A percentile compares a stretch with the other conserved stretches of the same genome.
Evolutionary conservation across 257 asterid species (phyloP).

Genomic region (Mitragyna speciosa): DNA sequence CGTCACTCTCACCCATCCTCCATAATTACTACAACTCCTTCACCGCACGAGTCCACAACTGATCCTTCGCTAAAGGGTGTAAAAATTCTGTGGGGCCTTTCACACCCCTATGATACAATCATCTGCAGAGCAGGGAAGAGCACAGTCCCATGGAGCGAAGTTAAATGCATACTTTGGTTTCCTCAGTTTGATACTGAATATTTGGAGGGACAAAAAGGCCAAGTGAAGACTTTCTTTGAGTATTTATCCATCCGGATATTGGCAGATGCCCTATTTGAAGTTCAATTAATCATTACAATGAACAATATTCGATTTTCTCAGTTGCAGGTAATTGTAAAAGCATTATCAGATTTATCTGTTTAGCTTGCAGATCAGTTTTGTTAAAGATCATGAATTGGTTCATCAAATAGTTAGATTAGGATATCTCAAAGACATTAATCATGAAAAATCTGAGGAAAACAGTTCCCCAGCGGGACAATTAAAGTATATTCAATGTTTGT

Average conservation of each 20-base stretch:
- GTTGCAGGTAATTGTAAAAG: constrained; percentile 57
- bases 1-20: constrained; percentile 46
- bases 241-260: constrained; percentile 68
- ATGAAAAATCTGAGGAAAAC: not conserved
- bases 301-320: constrained; percentile 75
- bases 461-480: not conserved
- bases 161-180: constrained; percentile 79
- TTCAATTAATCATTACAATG: constrained; percentile 67
- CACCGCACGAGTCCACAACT: constrained; percentile 28
- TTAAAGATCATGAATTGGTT: not conserved
- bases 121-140: constrained; percentile 39
- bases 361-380: not conserved
- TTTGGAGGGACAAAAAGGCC: constrained; percentile 43
- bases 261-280: constrained; percentile 54
- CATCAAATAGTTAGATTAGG: not conserved
- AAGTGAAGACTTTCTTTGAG: constrained; percentile 52
- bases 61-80: constrained; percentile 48
- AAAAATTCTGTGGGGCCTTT: constrained; percentile 56
- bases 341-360: not conserved
- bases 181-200: constrained; percentile 54
- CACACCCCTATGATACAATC: constrained; percentile 67
- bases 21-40: constrained; percentile 63
- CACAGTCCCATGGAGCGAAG: constrained; percentile 59
- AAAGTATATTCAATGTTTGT: not conserved
- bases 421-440: not conserved